Conservation (phyloP, 257 asterid species). For the Nicotiana knightiana region DNA sequence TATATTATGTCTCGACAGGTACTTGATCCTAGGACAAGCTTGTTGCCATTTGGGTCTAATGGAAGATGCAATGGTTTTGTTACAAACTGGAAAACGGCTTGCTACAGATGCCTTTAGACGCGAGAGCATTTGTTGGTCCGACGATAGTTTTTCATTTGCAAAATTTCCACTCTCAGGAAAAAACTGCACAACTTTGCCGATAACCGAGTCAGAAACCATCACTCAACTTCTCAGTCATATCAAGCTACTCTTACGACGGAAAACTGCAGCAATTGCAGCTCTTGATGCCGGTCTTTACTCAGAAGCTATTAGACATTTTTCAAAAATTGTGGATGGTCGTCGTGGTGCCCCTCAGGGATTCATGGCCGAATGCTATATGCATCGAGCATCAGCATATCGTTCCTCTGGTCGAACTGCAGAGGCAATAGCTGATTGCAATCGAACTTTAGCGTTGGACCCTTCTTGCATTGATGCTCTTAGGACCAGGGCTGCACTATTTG, state of each 20-base stretch:
- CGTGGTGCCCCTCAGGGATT: constrained; percentile 68
- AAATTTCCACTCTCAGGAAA: constrained; percentile 32
- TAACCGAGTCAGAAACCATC: constrained; percentile 39
- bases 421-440: constrained; percentile 56
- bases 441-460: constrained; percentile 74
- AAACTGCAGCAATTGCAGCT: constrained; percentile 61
- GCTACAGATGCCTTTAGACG: constrained; percentile 60
- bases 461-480: constrained; percentile 74
- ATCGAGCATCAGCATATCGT: constrained; percentile 53
- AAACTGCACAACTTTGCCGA: constrained; percentile 26
- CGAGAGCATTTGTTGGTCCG: constrained; percentile 53
- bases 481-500: constrained; percentile 65
- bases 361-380: constrained; percentile 53
- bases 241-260: constrained; percentile 61
- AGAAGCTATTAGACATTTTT: constrained; percentile 57
- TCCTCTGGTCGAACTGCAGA: constrained; percentile 55
- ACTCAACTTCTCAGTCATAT: constrained; percentile 54
- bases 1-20: constrained; percentile 26
- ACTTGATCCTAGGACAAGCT: constrained; percentile 49
- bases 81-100: constrained; percentile 50
- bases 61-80: constrained; percentile 55
- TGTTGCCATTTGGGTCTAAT: constrained; percentile 54
- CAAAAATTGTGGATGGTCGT: constrained; percentile 58
- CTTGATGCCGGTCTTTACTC: constrained; percentile 61
- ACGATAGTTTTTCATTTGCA: constrained; percentile 54